Base-by-base conservation (phyloP, 768 basidiomycete species). In the Phylloporus scabripes region DNA sequence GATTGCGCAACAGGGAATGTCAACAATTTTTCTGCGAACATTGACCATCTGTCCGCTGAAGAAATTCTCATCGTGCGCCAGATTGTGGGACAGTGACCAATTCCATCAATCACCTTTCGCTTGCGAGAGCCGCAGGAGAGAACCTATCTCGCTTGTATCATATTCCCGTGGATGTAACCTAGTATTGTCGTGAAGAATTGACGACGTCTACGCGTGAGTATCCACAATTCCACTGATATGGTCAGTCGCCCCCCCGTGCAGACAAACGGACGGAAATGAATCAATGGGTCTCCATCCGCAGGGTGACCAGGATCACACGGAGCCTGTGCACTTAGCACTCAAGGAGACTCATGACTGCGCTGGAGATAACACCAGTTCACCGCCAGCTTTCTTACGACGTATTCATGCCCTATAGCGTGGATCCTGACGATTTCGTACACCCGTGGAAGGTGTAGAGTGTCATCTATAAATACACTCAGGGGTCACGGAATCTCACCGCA, bases 31-130 rank as follows among this genome's bases (percentile, higher is more conserved):
- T 72, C 77, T 3, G 69, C 67, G 5, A 66, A 84, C 2, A 79
- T 83, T 1, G 84, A 81, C 15, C 81, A 85, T 60, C 70, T 92
- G 46, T 76, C 75, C 11, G 72, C 80, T 9, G 87, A 90, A 56
- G 90, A 92, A 66, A 78, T 77, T 48, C 56, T 82, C 26, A 77
- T 89, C n/a, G 66, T 91, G 26, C 78, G 71, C 32, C 72, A 74
- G 44, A 73, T 77, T 40, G 65, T 82, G 18, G 60, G 55, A 42
- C 54, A 58, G 53, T 69, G 46, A 62, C 29, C 5, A 18, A n/a
- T 31, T 39, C 34, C 24, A 38, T 12, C 8, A 31, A 49, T 20
- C 15, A 10, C 34, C 40, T 12, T 15, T 24, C 31, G 3, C 12
- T 26, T 6, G 8, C 32, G 24, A 9, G 17, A 23, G 11, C 26